Evolutionary conservation across 1,284 basidiomycete genomes (phyloP), one percentile per base, ranked within the genome.

Genomic region (Nidula niveotomentosa): DNA sequence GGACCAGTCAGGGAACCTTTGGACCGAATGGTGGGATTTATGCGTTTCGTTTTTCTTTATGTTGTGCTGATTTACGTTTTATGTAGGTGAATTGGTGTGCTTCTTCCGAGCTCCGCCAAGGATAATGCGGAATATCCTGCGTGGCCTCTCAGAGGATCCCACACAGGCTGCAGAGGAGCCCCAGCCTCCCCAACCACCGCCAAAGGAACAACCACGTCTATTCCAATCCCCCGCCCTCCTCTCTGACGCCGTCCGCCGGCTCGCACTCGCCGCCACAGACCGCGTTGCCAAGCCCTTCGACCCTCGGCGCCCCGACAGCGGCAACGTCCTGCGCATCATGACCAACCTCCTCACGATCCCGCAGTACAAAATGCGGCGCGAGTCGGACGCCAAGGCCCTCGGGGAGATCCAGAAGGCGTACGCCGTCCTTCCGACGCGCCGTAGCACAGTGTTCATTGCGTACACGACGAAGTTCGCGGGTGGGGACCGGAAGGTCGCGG

Each of bases 1-100:
- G 90, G 56, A 88, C 90, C 1, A 90, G 88, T 1, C 91, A 93
- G 64, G 92, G 90, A 2, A 79, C 86, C 0, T 96, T 96, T 72
- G 90, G 93, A 0, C 90, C 91, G 0, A 92, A 93, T 60, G 94
- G 93, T 93, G 72, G 59, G 48, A 30, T 30, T 30, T 33, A 34
- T 47, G 52, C 48, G 15, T 43, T 35, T 30, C 8, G 44, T 12
- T 12, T 12, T 35, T 36, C 4, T 50, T 17, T 46, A 33, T 37
- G 45, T 12, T 51, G 34, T 35, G 8, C 33, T 53, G 47, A 36
- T 41, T 36, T 30, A 49, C 6, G 36, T 36, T 12, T 34, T 36
- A 3, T 53, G 9, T 57, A 94, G 93, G 93, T 48, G 86, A 94
- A 72, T 76, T 96, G 1, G 83, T 95, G 0, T 92, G 87, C 65